Evolutionary conservation across 805 yeast genomes (phyloP).

Genomic region (Yamadazyma insecticola): DNA sequence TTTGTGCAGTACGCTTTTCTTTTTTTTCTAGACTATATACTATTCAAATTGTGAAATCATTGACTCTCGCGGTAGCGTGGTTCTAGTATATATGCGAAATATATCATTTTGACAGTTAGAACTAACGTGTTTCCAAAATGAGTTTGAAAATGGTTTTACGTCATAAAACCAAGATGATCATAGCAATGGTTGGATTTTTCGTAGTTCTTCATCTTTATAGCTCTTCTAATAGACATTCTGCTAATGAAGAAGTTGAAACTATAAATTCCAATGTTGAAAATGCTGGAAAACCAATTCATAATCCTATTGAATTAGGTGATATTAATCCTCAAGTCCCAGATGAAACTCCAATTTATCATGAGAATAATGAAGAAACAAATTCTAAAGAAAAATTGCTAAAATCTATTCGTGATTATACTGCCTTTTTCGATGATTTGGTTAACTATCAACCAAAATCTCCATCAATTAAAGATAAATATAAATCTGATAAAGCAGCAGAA

Average conservation of each 20-base stretch:
- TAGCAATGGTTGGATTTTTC: conserved; percentile 2
- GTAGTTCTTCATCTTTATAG: conserved; percentile 3
- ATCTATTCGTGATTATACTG: conserved; percentile 17
- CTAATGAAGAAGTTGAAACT: background rate
- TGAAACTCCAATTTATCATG: conserved; percentile 3
- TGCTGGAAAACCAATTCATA: conserved; percentile 3
- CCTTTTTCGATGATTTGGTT: conserved; percentile 30
- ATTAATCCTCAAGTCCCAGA: conserved; percentile 1
- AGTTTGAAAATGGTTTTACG: conserved; percentile 1
- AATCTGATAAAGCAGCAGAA: conserved; percentile 40
- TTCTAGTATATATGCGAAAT: no score
- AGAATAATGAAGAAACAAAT: no score
- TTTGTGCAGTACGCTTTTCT: no score
- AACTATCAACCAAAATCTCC: conserved; percentile 31
- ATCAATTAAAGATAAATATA: conserved; percentile 40
- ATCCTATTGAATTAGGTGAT: conserved; percentile 4
- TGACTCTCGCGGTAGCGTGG: no score
- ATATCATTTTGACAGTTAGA: no score
- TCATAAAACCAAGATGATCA: conserved; percentile 2
- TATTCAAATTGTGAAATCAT: no score
- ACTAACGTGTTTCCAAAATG: no score
- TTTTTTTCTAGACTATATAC: no score
- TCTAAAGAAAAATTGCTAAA: background rate
- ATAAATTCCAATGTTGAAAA: conserved; percentile 2
- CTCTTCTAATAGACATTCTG: no score